Percentiles rank a stretch among this genome's conserved stretches.
phyloP scores from a whole-genome alignment of 768 basidiomycete genomes.

The Naematelia encephala region DNA sequence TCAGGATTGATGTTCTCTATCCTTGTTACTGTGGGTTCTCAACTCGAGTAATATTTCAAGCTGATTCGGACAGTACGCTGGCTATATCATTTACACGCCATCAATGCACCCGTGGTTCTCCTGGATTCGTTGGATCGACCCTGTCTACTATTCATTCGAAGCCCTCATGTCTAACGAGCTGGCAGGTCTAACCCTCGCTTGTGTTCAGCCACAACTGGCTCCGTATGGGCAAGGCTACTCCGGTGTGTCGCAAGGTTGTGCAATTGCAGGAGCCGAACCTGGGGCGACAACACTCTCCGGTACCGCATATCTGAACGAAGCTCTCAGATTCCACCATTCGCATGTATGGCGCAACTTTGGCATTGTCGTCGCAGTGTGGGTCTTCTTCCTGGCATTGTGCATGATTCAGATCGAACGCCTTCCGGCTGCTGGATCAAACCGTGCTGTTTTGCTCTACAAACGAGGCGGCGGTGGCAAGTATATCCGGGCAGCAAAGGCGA shows the following conservation, averaged over 20 bases:
- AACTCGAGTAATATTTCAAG: neutral
- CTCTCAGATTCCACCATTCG: constrained; percentile 19
- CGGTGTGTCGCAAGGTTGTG: constrained; percentile 26
- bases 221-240: constrained; percentile 31
- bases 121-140: constrained; percentile 48
- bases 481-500: constrained; percentile 43
- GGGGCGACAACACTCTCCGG: constrained; percentile 30
- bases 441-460: constrained; percentile 36
- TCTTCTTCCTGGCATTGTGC: constrained; percentile 43
- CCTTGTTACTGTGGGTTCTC: constrained; percentile 35
- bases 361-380: constrained; percentile 28
- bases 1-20: constrained; percentile 41
- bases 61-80: constrained; percentile 14
- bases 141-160: constrained; percentile 45
- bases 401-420: constrained; percentile 43
- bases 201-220: constrained; percentile 28
- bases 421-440: constrained; percentile 40
- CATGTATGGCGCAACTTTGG: constrained; percentile 45
- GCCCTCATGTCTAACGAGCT: constrained; percentile 38
- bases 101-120: constrained; percentile 48
- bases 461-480: constrained; percentile 38
- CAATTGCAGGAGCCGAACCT: constrained; percentile 31
- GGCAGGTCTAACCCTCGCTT: constrained; percentile 26
- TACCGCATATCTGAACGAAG: constrained; percentile 15
- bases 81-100: constrained; percentile 41